A percentile compares a stretch with the other conserved stretches of the same genome.
These are phyloP conservation scores for Spongiforma sp. DNA, from an alignment of 1,284 basidiomycete species.

Conservation along the genomic window DNA sequence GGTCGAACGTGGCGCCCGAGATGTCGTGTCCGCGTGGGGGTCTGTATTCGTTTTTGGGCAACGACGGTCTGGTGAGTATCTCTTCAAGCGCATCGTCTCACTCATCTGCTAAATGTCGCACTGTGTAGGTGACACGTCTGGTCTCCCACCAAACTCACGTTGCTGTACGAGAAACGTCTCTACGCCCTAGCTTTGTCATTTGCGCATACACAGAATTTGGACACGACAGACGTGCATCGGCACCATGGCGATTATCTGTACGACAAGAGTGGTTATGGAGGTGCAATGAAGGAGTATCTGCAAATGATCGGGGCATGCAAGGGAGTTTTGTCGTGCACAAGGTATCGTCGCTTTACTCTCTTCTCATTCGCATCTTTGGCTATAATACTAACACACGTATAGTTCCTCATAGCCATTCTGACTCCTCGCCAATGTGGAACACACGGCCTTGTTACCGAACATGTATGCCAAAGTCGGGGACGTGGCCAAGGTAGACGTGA, in stretches of 20 bases:
- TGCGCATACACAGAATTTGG: slow-evolving; percentile 76
- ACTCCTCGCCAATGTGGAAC: slow-evolving; percentile 97
- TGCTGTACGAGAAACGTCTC: slow-evolving; percentile 79
- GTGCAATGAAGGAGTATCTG: slow-evolving; percentile 91
- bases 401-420: slow-evolving; percentile 97
- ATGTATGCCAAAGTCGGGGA: slow-evolving; percentile 98
- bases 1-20: slow-evolving; percentile 80
- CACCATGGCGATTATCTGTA: slow-evolving; percentile 96
- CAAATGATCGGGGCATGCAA: slow-evolving; percentile 90
- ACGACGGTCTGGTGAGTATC: slow-evolving; percentile 71
- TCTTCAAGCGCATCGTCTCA: not conserved
- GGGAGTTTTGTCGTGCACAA: slow-evolving; percentile 98
- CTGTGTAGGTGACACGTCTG: slow-evolving; percentile 65
- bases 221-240: slow-evolving; percentile 85
- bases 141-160: slow-evolving; percentile 75
- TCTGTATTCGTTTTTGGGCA: slow-evolving; percentile 78
- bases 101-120: not conserved
- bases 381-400: slow-evolving; percentile 13
- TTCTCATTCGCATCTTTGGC: not conserved
- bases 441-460: slow-evolving; percentile 94
- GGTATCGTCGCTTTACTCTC: slow-evolving; percentile 45
- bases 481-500: slow-evolving; percentile 84
- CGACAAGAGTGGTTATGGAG: slow-evolving; percentile 90
- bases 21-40: slow-evolving; percentile 82
- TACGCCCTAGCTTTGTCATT: slow-evolving; percentile 80